Evolutionary conservation across 495 filamentous ascomycete species (phyloP).

Genomic region (Massariosphaeria phaeospora): DNA sequence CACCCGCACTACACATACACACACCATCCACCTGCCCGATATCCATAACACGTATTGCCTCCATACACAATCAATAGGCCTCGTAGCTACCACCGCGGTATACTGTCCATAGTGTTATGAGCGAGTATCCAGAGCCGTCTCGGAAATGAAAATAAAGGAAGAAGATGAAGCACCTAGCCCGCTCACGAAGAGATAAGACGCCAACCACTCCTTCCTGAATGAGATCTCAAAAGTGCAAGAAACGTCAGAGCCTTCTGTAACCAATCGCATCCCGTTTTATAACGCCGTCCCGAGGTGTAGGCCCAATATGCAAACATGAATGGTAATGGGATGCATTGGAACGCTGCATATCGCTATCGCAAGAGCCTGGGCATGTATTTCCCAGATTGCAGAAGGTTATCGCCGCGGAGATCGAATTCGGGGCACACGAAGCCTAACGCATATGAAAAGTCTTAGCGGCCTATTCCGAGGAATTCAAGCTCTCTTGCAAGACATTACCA

Average conservation of each 20-base stretch:
- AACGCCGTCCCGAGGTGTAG: conserved; percentile 13
- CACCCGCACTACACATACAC: conserved; percentile 11
- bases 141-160: conserved; percentile 21
- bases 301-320: conserved; percentile 24
- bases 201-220: conserved; percentile 6
- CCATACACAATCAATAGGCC: conserved; percentile 4
- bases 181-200: not conserved
- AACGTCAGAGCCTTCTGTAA: conserved; percentile 5
- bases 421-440: not conserved
- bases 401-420: not conserved
- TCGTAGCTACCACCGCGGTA: not conserved
- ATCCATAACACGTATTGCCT: not conserved
- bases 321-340: conserved; percentile 3
- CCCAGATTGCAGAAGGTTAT: too few relatives aligned
- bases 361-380: too few relatives aligned
- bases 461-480: conserved; percentile 3
- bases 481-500: conserved; percentile 23
- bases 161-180: not conserved
- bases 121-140: conserved; percentile 23
- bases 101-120: conserved; percentile 9
- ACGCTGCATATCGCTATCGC: too few relatives aligned
- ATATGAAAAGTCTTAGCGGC: conserved; percentile 1
- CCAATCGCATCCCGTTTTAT: conserved; percentile 21
- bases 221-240: conserved; percentile 8
- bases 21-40: not conserved